Evolutionary conservation across 1,284 basidiomycete genomes (phyloP), one percentile per base, ranked within the genome.

Genomic region (Athelia sp.): DNA sequence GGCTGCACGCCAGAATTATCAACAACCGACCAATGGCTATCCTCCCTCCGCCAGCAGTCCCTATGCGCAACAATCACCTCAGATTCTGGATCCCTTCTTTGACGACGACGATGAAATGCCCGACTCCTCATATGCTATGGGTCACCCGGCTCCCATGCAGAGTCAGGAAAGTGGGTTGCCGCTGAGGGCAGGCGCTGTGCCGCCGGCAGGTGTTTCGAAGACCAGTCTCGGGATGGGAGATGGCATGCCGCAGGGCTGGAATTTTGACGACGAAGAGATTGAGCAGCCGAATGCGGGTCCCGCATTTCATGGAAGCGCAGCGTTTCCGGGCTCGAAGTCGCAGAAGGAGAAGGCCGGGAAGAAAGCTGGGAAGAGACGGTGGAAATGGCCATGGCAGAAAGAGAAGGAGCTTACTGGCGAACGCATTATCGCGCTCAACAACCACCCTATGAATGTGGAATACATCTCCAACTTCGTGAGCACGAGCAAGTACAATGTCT

Each of bases 401-500:
- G 78, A 82, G 51, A 68, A 75, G 59, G 73, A 70, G 19, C 64
- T 79, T 47, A 69, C 70, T 3, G 85, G 86, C 32, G 85, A 90
- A 65, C 75, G 88, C 48, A 64, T 86, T 46, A 78, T 95, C 51
- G 76, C 82, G 13, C 75, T 96, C 62, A 94, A 95, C 69, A 92
- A 91, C 69, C 78, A 80, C 48, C 64, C 76, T 51, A 80, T 79
- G 45, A 86, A 87, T 58, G 63, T 66, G 19, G 85, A 89, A 2
- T 96, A 79, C 63, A 71, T 77, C 57, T 82, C 78, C 43, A 99
- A 99, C 69, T 88, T 87, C 54, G 87, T 99, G 46, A 91, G 87
- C 42, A 98, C 97, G 18, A 93, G 88, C 75, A 99, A 99, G 69
- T 99, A 98, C 73, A 98, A 95, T 62, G 57, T 88, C 32, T 77